Conservation (phyloP, 176 grass and related monocot genomes). For the Panicum miliaceum region DNA sequence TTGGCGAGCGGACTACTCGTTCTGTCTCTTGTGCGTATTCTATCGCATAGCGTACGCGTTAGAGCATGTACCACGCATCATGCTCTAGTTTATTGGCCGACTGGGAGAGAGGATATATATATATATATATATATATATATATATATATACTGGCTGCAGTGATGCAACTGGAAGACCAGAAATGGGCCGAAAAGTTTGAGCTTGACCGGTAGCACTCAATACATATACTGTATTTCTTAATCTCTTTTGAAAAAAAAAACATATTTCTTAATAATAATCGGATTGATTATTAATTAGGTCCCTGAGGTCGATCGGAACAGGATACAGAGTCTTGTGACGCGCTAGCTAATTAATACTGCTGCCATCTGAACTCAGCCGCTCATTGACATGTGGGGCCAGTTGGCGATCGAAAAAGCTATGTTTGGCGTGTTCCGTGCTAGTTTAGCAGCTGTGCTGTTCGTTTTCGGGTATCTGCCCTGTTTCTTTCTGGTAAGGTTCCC, state of each 20-base stretch:
- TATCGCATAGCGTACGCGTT: not conserved
- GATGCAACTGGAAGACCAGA: no score
- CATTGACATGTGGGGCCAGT: slow-evolving; percentile 23
- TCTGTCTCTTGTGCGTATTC: not conserved
- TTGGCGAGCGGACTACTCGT: not conserved
- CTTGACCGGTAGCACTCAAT: not conserved
- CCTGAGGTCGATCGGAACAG: not conserved
- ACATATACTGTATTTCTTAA: no score
- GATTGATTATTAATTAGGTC: no score
- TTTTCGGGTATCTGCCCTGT: not conserved
- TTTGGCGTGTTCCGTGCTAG: slow-evolving; percentile 3
- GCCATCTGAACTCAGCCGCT: not conserved
- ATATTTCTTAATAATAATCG: no score
- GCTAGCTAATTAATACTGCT: not conserved
- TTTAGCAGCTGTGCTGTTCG: not conserved
- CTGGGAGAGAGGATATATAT: no score
- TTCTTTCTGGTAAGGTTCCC: no score
- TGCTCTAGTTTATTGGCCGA: slow-evolving; percentile 14
- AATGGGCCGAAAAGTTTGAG: not conserved
- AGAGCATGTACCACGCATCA: not conserved
- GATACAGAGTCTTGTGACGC: no score
- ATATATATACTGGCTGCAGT: no score
- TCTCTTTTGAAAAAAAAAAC: no score
- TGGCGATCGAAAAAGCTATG: slow-evolving; percentile 15
- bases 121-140: not conserved